Evolutionary conservation across 75 land plant species (phyloP).

Genomic region (Chamaecyparis obtusa): DNA sequence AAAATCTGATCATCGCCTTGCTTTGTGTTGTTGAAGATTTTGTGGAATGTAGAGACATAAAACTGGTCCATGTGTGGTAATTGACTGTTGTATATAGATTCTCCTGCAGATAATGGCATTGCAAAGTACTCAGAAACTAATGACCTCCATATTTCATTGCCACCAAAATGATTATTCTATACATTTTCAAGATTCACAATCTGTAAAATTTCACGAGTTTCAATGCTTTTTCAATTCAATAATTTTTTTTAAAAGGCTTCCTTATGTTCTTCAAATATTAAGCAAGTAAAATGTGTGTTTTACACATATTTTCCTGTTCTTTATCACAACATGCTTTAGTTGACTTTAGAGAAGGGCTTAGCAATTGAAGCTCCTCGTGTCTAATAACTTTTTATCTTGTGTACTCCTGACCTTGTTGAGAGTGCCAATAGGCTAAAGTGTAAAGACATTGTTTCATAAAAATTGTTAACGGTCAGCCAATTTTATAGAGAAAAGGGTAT

Average conservation of each 20-base stretch:
- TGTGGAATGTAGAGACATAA: not conserved
- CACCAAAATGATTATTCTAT: not conserved
- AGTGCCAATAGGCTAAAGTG: not conserved
- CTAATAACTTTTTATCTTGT: too few relatives aligned
- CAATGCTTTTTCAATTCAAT: not conserved
- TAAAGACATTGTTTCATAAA: not conserved
- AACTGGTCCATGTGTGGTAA: not conserved
- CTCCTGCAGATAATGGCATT: not conserved
- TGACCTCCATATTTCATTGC: not conserved
- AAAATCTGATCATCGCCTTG: not conserved
- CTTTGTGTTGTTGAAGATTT: not conserved
- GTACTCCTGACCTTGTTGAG: too few relatives aligned
- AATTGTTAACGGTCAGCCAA: not conserved
- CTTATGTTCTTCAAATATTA: not conserved
- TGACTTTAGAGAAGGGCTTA: too few relatives aligned
- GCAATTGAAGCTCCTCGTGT: too few relatives aligned
- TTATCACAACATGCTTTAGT: too few relatives aligned
- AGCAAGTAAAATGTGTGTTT: not conserved
- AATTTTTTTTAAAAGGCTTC: not conserved
- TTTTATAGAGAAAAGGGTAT: too few relatives aligned
- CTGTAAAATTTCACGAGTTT: not conserved
- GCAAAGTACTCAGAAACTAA: not conserved
- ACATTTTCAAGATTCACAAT: not conserved
- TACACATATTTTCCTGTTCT: too few relatives aligned
- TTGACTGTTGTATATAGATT: not conserved